Evolutionary conservation across 345 rosid species (phyloP).

Genomic region (Lepidium africanum): DNA sequence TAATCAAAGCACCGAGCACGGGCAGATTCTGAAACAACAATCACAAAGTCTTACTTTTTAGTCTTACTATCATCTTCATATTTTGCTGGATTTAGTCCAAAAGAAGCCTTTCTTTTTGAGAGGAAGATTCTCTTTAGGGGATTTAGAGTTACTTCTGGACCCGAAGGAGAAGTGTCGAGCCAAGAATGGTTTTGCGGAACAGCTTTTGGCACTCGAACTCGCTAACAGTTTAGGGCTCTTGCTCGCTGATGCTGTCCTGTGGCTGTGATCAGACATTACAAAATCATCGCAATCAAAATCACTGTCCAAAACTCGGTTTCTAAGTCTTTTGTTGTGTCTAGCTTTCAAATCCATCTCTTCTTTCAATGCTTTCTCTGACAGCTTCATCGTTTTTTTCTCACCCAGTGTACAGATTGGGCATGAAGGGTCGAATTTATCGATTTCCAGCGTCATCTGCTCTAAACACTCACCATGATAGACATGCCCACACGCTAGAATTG

Average conservation of each 20-base stretch:
- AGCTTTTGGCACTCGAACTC: conserved; percentile 60
- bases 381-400: conserved; percentile 57
- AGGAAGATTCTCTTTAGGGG: conserved; percentile 46
- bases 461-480: conserved; percentile 95
- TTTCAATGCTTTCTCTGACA: conserved; percentile 77
- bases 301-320: conserved; percentile 56
- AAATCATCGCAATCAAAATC: conserved; percentile 45
- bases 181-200: conserved; percentile 56
- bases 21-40: conserved; percentile 17
- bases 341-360: conserved; percentile 69
- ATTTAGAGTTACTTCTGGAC: conserved; percentile 45
- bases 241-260: conserved; percentile 30
- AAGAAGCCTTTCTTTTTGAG: conserved; percentile 67
- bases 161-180: conserved; percentile 74
- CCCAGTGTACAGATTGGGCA: conserved; percentile 95
- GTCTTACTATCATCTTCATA: conserved; percentile 26
- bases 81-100: conserved; percentile 84
- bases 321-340: conserved; percentile 54
- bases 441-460: conserved; percentile 76
- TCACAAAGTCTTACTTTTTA: background rate
- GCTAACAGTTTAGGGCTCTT: conserved; percentile 49
- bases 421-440: conserved; percentile 75
- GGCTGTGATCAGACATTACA: conserved; percentile 33
- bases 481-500: conserved; percentile 89
- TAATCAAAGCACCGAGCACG: background rate